Evolutionary conservation across 371 early-diverging fungal species (phyloP), one percentile per base, ranked within the genome.

Genomic region (Mortierella sp.): DNA sequence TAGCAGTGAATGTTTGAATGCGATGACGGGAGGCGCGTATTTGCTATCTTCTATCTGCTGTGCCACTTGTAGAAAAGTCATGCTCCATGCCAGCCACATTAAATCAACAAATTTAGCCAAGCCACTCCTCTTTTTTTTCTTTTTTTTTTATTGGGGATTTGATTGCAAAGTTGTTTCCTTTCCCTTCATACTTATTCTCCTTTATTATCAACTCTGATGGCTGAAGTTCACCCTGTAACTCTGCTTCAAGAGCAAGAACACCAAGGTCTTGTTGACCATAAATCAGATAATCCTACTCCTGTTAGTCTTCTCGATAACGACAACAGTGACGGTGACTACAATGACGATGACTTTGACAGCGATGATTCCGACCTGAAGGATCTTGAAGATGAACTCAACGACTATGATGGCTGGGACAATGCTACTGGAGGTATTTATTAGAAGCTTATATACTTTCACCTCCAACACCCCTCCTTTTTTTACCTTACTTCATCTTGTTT

Each of bases 351-450:
- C 3, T 53, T 45, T 31, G 58, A 68, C 28, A 55, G 59, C 43
- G 64, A 61, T n/a, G 66, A 75, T 15, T 60, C 31, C 56, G 66
- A 75, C 51, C 29, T 59, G 35, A 45, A 75, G 29, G 89, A 89
- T 54, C 72, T 77, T 12, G 90, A 91, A 37, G 90, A 91, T 64
- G 89, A 89, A 51, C 67, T 91, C 37, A 89, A 91, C 64, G 88
- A 88, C 68, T 79, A 86, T 43, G 90, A 91, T 60, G 81, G 86
- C 40, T 91, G 91, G 91, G 89, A 87, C 64, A 82, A 84, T 26
- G 82, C 84, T 31, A 74, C 79, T 31, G 83, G 82, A 66, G 84
- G 84, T 84, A 77, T 28, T 28, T 31, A n/a, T n/a, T n/a, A n/a
- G n/a, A n/a, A n/a, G n/a, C n/a, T n/a, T 10, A 12, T 37, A 19